Evolutionary conservation across 192 early-diverging fungal genomes (phyloP).

Genomic region (Diversispora eburnea): DNA sequence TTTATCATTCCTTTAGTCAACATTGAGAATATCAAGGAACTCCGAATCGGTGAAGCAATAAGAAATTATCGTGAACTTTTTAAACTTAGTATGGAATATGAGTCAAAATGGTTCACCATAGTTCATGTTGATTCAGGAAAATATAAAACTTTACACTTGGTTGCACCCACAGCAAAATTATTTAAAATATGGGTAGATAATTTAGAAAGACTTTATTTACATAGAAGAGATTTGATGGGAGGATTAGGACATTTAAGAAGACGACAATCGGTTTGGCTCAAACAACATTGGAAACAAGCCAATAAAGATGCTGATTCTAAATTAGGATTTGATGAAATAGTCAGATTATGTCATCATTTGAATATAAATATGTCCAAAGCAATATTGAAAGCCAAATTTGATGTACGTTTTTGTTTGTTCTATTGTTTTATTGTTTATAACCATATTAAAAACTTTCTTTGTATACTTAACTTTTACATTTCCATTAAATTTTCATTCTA

Average conservation of each 20-base stretch:
- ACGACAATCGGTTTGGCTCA: constrained; percentile 40
- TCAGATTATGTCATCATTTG: constrained; percentile 47
- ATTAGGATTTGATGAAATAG: constrained; percentile 40
- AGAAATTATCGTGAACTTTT: constrained; percentile 40
- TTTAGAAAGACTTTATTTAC: constrained; percentile 38
- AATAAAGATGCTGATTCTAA: constrained; percentile 43
- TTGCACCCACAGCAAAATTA: constrained; percentile 36
- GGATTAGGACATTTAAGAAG: constrained; percentile 39
- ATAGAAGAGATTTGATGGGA: constrained; percentile 37
- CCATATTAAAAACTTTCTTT: neutral
- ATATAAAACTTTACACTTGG: constrained; percentile 44
- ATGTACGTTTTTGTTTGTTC: constrained; percentile 30
- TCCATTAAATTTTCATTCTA: too few relatives aligned
- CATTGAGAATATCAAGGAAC: constrained; percentile 47
- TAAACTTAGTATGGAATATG: constrained; percentile 34
- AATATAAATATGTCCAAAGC: constrained; percentile 62
- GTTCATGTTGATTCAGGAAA: constrained; percentile 41
- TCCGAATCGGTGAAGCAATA: constrained; percentile 40
- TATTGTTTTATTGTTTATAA: neutral
- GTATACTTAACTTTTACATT: too few relatives aligned
- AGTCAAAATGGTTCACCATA: constrained; percentile 44
- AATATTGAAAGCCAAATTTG: constrained; percentile 59
- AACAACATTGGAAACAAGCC: constrained; percentile 46
- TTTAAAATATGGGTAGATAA: constrained; percentile 42
- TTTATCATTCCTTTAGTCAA: constrained; percentile 34